Base-by-base conservation (phyloP, 1,139 yeast genomes). In the Ashbya aceris region DNA sequence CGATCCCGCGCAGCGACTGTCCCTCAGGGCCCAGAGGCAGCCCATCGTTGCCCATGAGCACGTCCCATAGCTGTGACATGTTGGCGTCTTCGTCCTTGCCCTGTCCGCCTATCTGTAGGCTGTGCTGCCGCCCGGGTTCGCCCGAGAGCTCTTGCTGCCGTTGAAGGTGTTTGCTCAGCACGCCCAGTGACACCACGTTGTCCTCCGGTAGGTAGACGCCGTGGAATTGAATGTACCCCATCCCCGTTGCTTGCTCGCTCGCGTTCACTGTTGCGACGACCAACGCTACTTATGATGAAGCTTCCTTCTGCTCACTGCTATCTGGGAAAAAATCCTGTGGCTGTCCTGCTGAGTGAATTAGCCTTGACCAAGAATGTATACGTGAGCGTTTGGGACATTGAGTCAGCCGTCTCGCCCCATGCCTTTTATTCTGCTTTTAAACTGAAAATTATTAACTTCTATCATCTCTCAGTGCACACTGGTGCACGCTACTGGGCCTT, bases 191-290 rank as follows among this genome's bases (percentile, higher is more conserved):
- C 17, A 45, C 49, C 33, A 43, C 39, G 38, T 45, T 49, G 35
- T 44, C 48, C 33, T 44, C 45, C 23, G 51, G 51, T 29, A 49
- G 47, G 20, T 42, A 42, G 17, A 44, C 49, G 27, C 43, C 45
- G 38, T 49, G 50, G 39, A 49, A 49, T 20, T 49, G 51, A 31
- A 49, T 44, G 37, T 49, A 49, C 12, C 51, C 51, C 51, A 49
- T 49, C 13, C 23, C 23, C 23, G 23, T 17, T 17, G 23, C 23
- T 17, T 17, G 23, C 6, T 17, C 23, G 23, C 23, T 17, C 23
- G 23, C 23, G 23, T 17, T 3, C 23, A 17, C 23, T 17, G 23
- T 17, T 17, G 23, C 23, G 23, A 17, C 23, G 23, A 17, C 23
- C 23, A 17, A 17, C 23, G 6, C 23, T 17, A 17, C 23, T 17